These are phyloP conservation scores for Collybia mongolica DNA, from an alignment of 768 basidiomycete genomes.

Conservation along the genomic window DNA sequence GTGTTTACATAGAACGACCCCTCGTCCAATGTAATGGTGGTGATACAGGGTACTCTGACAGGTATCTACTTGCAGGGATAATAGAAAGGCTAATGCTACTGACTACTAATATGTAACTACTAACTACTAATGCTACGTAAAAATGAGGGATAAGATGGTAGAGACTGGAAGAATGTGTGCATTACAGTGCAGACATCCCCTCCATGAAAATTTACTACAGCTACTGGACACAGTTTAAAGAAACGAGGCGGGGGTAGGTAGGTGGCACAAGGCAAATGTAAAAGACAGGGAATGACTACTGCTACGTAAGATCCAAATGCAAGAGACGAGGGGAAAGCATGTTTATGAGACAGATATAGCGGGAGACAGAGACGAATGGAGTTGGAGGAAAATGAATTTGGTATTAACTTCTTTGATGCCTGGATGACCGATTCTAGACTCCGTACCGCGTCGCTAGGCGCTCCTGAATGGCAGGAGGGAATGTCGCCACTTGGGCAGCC, in stretches of 20 bases:
- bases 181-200: not conserved
- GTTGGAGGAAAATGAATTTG: slow-evolving; percentile 3
- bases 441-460: slow-evolving; percentile 85
- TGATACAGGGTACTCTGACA: slow-evolving; percentile 22
- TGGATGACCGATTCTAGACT: slow-evolving; percentile 46
- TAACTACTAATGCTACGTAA: slow-evolving; percentile 55
- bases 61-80: slow-evolving; percentile 55
- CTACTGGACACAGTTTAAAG: slow-evolving; percentile 16
- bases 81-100: slow-evolving; percentile 41
- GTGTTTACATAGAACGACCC: slow-evolving; percentile 2
- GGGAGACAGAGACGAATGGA: slow-evolving; percentile 2
- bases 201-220: slow-evolving; percentile 12
- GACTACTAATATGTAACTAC: slow-evolving; percentile 33
- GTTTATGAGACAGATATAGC: slow-evolving; percentile 16
- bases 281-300: slow-evolving; percentile 28
- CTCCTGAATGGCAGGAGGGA: slow-evolving; percentile 88
- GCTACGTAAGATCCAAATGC: slow-evolving; percentile 48
- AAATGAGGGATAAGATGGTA: slow-evolving; percentile 28
- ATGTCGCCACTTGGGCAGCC: slow-evolving; percentile 76
- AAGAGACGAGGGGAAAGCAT: slow-evolving; percentile 36
- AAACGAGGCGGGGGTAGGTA: slow-evolving; percentile 1
- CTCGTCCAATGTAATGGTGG: slow-evolving; percentile 12
- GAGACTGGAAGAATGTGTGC: slow-evolving; percentile 5
- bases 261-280: slow-evolving; percentile 7
- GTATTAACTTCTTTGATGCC: not conserved